Percentiles rank a stretch among this genome's conserved stretches.
Conservation (phyloP, 352 stramenopile genomes). For the Phytophthora sojae region DNA sequence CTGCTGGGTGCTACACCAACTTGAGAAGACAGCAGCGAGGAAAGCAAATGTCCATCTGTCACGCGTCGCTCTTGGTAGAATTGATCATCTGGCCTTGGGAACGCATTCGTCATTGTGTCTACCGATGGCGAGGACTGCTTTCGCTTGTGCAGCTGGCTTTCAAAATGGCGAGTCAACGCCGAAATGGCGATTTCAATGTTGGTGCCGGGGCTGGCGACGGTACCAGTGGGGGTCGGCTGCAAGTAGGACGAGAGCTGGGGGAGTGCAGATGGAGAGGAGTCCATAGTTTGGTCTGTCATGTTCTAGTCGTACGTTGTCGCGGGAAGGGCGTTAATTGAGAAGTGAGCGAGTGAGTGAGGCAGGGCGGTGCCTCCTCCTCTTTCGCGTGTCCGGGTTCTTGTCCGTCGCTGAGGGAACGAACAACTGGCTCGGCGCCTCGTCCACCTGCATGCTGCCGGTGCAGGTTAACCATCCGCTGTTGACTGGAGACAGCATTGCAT, state of each 20-base stretch:
- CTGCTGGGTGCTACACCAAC: neutral
- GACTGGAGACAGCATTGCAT: neutral
- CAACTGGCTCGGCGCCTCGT: neutral
- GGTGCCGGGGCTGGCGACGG: neutral
- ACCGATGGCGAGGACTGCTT: neutral
- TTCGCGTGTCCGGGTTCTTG: slow-evolving; percentile 1
- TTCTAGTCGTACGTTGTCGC: neutral
- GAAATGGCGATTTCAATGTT: slow-evolving; percentile 18
- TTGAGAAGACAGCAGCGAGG: slow-evolving; percentile 1
- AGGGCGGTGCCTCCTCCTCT: slow-evolving; percentile 3
- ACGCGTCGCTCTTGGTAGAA: neutral
- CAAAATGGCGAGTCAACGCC: slow-evolving; percentile 17
- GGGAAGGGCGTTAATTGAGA: slow-evolving; percentile 13
- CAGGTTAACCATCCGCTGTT: slow-evolving; percentile 11
- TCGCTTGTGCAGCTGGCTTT: slow-evolving; percentile 21
- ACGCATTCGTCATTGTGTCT: neutral
- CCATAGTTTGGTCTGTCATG: slow-evolving; percentile 4
- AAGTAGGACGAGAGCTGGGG: slow-evolving; percentile 19
- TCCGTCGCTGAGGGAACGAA: neutral
- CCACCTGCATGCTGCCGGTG: neutral
- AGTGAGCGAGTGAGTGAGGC: slow-evolving; percentile 4
- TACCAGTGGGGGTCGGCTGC: neutral
- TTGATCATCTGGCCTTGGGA: neutral
- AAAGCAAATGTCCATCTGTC: neutral
- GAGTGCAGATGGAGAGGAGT: slow-evolving; percentile 1